phyloP scores from a whole-genome alignment of 306 rosid genomes.

The Cucurbita maxima region DNA sequence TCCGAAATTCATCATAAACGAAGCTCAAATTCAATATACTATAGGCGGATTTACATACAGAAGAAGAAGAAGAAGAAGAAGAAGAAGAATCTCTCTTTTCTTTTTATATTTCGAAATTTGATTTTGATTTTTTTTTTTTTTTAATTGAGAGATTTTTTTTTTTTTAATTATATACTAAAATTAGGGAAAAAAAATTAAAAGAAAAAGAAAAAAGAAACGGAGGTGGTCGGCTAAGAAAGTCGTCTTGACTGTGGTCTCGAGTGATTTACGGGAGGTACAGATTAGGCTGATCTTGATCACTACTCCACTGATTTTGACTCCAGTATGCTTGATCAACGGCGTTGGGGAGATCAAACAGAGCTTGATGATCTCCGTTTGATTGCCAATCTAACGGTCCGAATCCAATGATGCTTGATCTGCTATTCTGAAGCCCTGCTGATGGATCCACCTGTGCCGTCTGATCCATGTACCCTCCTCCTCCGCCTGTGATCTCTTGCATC shows the following conservation, averaged over 20 bases:
- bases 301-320: slow-evolving; percentile 67
- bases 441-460: slow-evolving; percentile 44
- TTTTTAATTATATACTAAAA: background rate
- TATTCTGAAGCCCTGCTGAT: slow-evolving; percentile 25
- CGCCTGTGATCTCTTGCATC: slow-evolving; percentile 28
- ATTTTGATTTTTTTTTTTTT: background rate
- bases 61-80: background rate
- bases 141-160: background rate
- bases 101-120: background rate
- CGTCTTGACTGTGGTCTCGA: slow-evolving; percentile 3
- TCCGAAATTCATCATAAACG: background rate
- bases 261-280: slow-evolving; percentile 72
- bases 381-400: slow-evolving; percentile 90
- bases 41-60: background rate
- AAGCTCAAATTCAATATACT: background rate
- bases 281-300: slow-evolving; percentile 49
- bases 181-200: background rate
- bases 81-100: background rate
- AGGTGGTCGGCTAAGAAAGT: background rate
- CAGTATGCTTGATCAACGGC: slow-evolving; percentile 84
- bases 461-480: slow-evolving; percentile 24
- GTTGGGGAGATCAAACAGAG: slow-evolving; percentile 70
- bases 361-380: slow-evolving; percentile 38
- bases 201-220: background rate
- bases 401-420: slow-evolving; percentile 23